These are phyloP conservation scores for Hansenula anomala DNA, from an alignment of 1,139 yeast genomes.

Conservation along the genomic window DNA sequence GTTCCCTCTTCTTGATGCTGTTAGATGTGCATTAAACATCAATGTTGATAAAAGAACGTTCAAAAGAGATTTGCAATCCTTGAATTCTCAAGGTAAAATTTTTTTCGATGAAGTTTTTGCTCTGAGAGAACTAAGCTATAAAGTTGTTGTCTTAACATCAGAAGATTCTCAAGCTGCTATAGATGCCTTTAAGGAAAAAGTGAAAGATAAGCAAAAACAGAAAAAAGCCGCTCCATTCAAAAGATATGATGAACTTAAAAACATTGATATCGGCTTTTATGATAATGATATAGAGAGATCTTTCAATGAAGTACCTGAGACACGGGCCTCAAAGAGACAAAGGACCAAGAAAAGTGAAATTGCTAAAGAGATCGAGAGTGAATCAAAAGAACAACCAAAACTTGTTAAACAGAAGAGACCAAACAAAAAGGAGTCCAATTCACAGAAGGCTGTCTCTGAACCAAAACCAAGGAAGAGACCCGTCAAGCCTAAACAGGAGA, in stretches of 20 bases:
- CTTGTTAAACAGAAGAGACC: not conserved
- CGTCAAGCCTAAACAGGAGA: not conserved
- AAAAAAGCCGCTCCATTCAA: not conserved
- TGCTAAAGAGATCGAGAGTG: no score
- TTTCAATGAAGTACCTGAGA: not conserved
- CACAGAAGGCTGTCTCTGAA: not conserved
- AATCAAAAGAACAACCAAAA: not conserved
- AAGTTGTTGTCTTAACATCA: no score
- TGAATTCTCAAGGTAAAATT: conserved; percentile 22
- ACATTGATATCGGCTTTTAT: conserved; percentile 19
- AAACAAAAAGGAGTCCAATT: not conserved
- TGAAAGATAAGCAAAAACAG: not conserved
- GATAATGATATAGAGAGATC: conserved; percentile 3
- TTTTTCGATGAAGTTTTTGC: conserved; percentile 13
- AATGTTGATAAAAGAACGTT: conserved; percentile 29
- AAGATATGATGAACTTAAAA: conserved; percentile 1
- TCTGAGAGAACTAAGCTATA: no score
- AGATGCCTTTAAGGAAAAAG: not conserved
- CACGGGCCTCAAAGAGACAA: not conserved
- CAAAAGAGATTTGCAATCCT: conserved; percentile 19
- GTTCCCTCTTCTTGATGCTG: conserved; percentile 14
- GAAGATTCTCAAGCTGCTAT: not conserved
- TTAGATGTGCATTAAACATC: conserved; percentile 23
- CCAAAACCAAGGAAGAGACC: not conserved
- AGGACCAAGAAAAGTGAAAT: not conserved